phyloP scores from a whole-genome alignment of 1,284 basidiomycete genomes.

The Tremellales sp. region DNA sequence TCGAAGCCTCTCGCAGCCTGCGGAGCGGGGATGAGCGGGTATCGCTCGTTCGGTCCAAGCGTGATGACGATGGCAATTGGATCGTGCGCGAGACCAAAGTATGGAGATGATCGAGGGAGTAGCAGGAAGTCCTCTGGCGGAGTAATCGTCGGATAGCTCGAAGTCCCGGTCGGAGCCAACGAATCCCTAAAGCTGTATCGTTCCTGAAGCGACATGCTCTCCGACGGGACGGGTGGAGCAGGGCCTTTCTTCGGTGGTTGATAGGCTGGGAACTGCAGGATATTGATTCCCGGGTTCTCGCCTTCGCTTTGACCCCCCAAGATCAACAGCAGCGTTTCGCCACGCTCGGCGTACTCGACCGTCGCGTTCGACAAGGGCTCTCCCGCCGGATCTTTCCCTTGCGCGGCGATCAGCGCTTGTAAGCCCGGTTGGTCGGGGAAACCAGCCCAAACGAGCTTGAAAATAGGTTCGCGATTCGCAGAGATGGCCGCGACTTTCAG shows the following conservation, averaged over 20 bases:
- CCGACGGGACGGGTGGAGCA: slow-evolving; percentile 23
- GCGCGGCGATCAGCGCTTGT: slow-evolving; percentile 33
- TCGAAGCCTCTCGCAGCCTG: slow-evolving; percentile 44
- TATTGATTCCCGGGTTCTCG: slow-evolving; percentile 63
- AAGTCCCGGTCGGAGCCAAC: slow-evolving; percentile 57
- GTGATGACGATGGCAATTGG: slow-evolving; percentile 61
- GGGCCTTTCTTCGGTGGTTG: slow-evolving; percentile 51
- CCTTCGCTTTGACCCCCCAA: slow-evolving; percentile 66
- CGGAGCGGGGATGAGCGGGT: slow-evolving; percentile 31
- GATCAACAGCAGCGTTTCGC: slow-evolving; percentile 67
- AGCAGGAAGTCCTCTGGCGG: slow-evolving; percentile 75
- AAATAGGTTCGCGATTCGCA: slow-evolving; percentile 69
- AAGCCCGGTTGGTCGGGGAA: slow-evolving; percentile 56
- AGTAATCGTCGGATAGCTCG: slow-evolving; percentile 61
- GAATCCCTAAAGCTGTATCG: slow-evolving; percentile 64
- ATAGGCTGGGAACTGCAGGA: slow-evolving; percentile 69
- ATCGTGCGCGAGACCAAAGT: slow-evolving; percentile 67
- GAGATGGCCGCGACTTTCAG: slow-evolving; percentile 17
- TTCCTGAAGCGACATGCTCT: slow-evolving; percentile 55
- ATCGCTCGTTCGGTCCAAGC: slow-evolving; percentile 40
- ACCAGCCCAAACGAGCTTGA: slow-evolving; percentile 80
- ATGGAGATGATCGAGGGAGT: slow-evolving; percentile 66
- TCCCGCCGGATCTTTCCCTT: slow-evolving; percentile 22
- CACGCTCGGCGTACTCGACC: slow-evolving; percentile 51
- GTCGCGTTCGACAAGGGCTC: slow-evolving; percentile 41